Conservation (phyloP, 208 protist species). For the Borovskyia barvae region DNA sequence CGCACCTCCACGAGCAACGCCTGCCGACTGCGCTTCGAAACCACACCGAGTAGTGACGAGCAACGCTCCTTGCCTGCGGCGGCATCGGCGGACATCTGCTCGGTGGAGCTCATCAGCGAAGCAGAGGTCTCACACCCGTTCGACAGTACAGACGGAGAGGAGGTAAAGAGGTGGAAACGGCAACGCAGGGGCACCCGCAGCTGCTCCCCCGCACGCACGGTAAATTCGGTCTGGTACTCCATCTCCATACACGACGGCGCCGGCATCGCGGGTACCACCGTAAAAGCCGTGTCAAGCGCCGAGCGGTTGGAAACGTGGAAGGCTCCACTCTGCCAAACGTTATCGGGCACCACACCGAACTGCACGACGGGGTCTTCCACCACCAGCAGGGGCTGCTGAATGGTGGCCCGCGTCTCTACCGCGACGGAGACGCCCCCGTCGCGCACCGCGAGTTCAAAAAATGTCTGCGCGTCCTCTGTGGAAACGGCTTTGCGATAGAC, state of each 20-base stretch:
- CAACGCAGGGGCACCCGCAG: constrained; percentile 58
- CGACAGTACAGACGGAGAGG: neutral
- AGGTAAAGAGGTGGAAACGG: constrained; percentile 31
- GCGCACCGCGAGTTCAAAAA: constrained; percentile 85
- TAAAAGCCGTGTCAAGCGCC: constrained; percentile 79
- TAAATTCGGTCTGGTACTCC: constrained; percentile 29
- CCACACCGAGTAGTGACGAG: constrained; percentile 52
- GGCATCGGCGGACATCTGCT: neutral
- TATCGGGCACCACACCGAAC: constrained; percentile 70
- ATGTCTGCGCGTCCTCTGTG: constrained; percentile 79
- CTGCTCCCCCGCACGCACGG: constrained; percentile 58
- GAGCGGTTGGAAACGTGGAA: constrained; percentile 73
- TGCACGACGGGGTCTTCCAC: constrained; percentile 63
- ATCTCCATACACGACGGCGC: constrained; percentile 61
- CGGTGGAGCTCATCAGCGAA: neutral
- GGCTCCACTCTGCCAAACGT: constrained; percentile 56
- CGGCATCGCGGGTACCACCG: constrained; percentile 35
- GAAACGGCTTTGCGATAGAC: constrained; percentile 82
- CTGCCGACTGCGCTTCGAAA: constrained; percentile 53
- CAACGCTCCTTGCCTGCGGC: constrained; percentile 20
- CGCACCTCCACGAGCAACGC: constrained; percentile 61
- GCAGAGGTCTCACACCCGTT: neutral
- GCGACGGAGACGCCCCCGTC: constrained; percentile 67
- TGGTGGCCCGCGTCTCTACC: constrained; percentile 82
- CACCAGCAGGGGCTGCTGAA: constrained; percentile 67